These are phyloP conservation scores for Fusarium sp. DNA, from an alignment of 2,329 filamentous ascomycete species.

Conservation along the genomic window DNA sequence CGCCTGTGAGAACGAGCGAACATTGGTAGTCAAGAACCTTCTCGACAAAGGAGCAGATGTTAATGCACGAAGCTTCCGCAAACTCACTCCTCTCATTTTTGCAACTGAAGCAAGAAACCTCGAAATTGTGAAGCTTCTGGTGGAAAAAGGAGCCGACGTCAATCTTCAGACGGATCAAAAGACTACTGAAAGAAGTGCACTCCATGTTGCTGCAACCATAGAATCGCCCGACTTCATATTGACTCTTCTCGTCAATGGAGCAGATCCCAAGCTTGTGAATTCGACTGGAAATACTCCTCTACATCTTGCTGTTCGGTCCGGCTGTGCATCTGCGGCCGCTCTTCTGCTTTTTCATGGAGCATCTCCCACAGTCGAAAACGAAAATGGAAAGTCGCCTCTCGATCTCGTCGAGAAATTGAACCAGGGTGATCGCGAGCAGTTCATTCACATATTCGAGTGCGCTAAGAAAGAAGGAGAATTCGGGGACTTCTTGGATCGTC, in stretches of 20 bases:
- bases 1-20: slow-evolving; percentile 2
- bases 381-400: neutral
- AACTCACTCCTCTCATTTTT: slow-evolving; percentile 16
- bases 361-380: neutral
- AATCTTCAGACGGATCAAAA: slow-evolving; percentile 17
- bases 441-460: slow-evolving; percentile 7
- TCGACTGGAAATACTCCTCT: slow-evolving; percentile 12
- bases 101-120: slow-evolving; percentile 5
- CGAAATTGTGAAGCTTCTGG: slow-evolving; percentile 14
- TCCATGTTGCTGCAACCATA: slow-evolving; percentile 16
- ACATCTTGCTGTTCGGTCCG: slow-evolving; percentile 16
- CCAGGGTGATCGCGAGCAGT: neutral
- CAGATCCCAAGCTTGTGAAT: neutral
- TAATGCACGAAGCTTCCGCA: slow-evolving; percentile 6
- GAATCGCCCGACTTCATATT: slow-evolving; percentile 2
- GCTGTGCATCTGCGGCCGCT: slow-evolving; percentile 1
- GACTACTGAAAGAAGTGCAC: neutral
- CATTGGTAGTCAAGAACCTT: neutral
- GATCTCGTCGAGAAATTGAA: neutral
- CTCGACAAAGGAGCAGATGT: slow-evolving; percentile 17
- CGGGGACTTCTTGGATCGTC: neutral
- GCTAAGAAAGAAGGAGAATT: neutral
- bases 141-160: slow-evolving; percentile 13
- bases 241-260: neutral
- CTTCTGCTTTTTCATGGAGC: slow-evolving; percentile 27